A percentile compares a stretch with the other conserved stretches of the same genome.
These are phyloP conservation scores for Citrus cavaleriei DNA, from an alignment of 345 rosid genomes.

Conservation along the genomic window DNA sequence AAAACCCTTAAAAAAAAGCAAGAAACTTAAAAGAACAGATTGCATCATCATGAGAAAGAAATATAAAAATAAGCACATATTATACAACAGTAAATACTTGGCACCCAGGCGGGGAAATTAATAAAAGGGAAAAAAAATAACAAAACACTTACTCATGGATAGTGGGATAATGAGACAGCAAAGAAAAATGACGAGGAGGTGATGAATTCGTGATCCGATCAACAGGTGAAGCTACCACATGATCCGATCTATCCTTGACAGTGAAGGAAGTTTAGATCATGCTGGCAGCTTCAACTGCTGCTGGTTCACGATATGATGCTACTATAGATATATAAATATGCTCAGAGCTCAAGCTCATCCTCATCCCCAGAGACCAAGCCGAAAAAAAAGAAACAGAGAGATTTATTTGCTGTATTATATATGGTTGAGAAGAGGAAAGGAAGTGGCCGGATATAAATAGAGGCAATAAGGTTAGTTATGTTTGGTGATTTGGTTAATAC, in stretches of 20 bases:
- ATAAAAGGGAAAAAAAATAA: background rate
- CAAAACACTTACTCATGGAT: background rate
- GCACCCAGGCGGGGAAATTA: background rate
- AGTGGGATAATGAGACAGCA: background rate
- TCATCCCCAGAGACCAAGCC: background rate
- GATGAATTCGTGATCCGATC: slow-evolving; percentile 30
- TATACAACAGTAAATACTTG: background rate
- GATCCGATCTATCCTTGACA: slow-evolving; percentile 37
- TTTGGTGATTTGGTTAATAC: background rate
- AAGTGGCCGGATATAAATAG: background rate
- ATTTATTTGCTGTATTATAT: background rate
- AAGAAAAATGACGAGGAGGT: background rate
- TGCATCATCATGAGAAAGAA: background rate
- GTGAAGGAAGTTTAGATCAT: slow-evolving; percentile 40
- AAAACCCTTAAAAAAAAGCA: too few relatives aligned
- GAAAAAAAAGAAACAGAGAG: background rate
- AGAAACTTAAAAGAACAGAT: too few relatives aligned
- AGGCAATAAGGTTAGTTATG: background rate
- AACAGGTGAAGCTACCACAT: slow-evolving; percentile 53
- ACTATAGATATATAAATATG: too few relatives aligned
- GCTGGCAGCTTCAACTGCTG: slow-evolving; percentile 60
- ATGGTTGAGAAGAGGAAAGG: background rate
- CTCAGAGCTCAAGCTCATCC: background rate
- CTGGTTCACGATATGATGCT: slow-evolving; percentile 20
- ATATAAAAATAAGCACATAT: background rate